These are phyloP conservation scores for Aquilaria yunnanensis DNA, from an alignment of 345 rosid genomes.

Conservation along the genomic window DNA sequence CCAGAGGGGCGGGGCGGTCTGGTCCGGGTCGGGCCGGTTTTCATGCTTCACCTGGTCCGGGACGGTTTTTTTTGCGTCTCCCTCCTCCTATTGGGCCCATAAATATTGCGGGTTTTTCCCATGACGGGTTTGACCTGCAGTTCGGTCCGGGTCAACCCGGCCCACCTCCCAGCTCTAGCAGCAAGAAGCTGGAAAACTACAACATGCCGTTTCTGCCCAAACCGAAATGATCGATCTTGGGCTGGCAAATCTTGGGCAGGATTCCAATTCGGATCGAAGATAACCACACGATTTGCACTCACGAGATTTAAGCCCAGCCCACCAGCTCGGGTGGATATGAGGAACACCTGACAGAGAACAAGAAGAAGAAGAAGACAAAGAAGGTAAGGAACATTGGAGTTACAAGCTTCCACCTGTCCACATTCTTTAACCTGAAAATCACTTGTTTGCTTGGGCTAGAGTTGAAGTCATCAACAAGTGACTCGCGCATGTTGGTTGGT, in stretches of 20 bases:
- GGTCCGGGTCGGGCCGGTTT: too few relatives aligned
- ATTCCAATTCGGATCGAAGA: slow-evolving; percentile 97
- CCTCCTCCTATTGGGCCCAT: too few relatives aligned
- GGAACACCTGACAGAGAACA: slow-evolving; percentile 59
- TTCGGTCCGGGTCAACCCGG: too few relatives aligned
- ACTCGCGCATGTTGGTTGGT: slow-evolving; percentile 70
- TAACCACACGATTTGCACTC: slow-evolving; percentile 89
- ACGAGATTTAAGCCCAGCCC: slow-evolving; percentile 98
- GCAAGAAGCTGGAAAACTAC: slow-evolving; percentile 91
- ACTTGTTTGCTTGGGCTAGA: slow-evolving; percentile 95
- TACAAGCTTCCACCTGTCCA: neutral
- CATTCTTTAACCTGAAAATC: neutral
- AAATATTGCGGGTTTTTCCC: too few relatives aligned
- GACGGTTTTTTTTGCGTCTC: too few relatives aligned
- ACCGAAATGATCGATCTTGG: slow-evolving; percentile 92
- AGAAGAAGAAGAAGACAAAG: neutral
- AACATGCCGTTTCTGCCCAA: slow-evolving; percentile 93
- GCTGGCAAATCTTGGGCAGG: slow-evolving; percentile 95
- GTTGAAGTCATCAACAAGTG: slow-evolving; percentile 86
- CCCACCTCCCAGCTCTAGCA: too few relatives aligned
- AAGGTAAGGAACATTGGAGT: neutral
- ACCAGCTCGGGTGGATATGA: slow-evolving; percentile 98
- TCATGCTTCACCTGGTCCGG: too few relatives aligned
- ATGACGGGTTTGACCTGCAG: too few relatives aligned
- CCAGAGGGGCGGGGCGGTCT: too few relatives aligned